Evolutionary conservation across 352 stramenopile genomes (phyloP).

Genomic region (Pythium chondricola): DNA sequence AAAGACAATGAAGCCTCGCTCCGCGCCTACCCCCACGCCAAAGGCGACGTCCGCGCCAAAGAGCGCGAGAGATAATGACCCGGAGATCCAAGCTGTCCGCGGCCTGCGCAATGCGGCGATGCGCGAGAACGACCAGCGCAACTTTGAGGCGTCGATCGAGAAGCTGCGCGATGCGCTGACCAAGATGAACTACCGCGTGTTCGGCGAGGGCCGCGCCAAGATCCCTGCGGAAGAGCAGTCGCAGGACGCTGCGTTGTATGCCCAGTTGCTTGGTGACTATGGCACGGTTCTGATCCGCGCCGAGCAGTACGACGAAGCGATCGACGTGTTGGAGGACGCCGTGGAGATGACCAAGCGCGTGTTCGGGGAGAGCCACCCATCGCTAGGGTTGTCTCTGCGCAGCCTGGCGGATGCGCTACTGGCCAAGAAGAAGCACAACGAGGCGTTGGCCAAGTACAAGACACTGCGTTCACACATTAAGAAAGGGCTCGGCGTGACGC

Average conservation of each 20-base stretch:
- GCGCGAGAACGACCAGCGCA: slow-evolving; percentile 59
- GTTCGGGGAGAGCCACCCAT: slow-evolving; percentile 76
- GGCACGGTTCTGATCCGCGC: slow-evolving; percentile 65
- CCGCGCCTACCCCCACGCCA: neutral
- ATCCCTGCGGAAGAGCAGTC: slow-evolving; percentile 58
- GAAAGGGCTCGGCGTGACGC: slow-evolving; percentile 48
- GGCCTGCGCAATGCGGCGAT: slow-evolving; percentile 68
- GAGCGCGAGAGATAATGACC: slow-evolving; percentile 45
- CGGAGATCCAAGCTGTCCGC: slow-evolving; percentile 56
- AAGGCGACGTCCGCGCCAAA: slow-evolving; percentile 16
- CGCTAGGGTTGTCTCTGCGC: slow-evolving; percentile 61
- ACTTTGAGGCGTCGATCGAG: slow-evolving; percentile 42
- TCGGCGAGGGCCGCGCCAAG: slow-evolving; percentile 35
- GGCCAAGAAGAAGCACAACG: slow-evolving; percentile 62
- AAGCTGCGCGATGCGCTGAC: slow-evolving; percentile 66
- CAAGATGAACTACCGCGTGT: slow-evolving; percentile 63
- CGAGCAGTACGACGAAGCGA: slow-evolving; percentile 68
- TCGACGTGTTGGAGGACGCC: slow-evolving; percentile 72
- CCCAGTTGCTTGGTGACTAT: slow-evolving; percentile 78
- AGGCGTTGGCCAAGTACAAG: slow-evolving; percentile 66
- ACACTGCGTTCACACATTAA: slow-evolving; percentile 63
- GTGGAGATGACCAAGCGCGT: slow-evolving; percentile 68
- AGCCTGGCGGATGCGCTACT: slow-evolving; percentile 80
- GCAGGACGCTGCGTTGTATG: slow-evolving; percentile 67
- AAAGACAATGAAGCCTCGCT: slow-evolving; percentile 9